Conservation (phyloP, 2,329 filamentous ascomycete genomes). For the Colletotrichum scovillei region DNA sequence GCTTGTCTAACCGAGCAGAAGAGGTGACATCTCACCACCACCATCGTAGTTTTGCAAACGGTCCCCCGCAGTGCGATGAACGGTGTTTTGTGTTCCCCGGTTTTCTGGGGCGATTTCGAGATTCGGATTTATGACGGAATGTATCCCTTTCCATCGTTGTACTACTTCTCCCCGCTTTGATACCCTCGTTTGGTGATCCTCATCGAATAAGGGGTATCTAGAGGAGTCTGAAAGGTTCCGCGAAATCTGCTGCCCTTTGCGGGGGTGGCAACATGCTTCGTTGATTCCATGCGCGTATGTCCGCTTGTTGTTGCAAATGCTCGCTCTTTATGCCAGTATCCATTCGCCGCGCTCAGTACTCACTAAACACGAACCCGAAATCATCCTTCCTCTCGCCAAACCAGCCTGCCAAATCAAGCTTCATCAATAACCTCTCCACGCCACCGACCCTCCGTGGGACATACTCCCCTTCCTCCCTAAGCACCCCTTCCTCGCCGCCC, state of each 20-base stretch:
- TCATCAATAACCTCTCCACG: conserved; percentile 89
- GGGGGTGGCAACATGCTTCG: neutral
- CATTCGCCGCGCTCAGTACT: conserved; percentile 10
- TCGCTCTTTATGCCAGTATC: neutral
- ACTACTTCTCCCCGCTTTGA: neutral
- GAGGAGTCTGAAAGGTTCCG: too few relatives aligned
- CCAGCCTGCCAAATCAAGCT: conserved; percentile 79
- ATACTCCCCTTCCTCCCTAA: conserved; percentile 65
- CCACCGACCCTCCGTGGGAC: conserved; percentile 80
- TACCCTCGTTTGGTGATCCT: neutral
- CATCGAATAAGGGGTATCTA: too few relatives aligned
- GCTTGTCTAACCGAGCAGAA: neutral
- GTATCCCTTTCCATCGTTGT: neutral
- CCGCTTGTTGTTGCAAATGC: too few relatives aligned
- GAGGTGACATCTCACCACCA: neutral
- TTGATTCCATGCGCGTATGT: neutral
- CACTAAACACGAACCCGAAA: conserved; percentile 20
- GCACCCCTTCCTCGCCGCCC: conserved; percentile 40
- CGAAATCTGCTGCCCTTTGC: neutral
- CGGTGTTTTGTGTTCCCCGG: neutral
- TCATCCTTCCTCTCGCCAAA: conserved; percentile 50
- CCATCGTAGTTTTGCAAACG: neutral
- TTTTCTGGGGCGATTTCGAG: neutral
- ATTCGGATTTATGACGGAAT: neutral
- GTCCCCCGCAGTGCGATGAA: neutral